Evolutionary conservation across 371 early-diverging fungal species (phyloP), one percentile per base, ranked within the genome.

Genomic region (Lichtheimia ramosa): DNA sequence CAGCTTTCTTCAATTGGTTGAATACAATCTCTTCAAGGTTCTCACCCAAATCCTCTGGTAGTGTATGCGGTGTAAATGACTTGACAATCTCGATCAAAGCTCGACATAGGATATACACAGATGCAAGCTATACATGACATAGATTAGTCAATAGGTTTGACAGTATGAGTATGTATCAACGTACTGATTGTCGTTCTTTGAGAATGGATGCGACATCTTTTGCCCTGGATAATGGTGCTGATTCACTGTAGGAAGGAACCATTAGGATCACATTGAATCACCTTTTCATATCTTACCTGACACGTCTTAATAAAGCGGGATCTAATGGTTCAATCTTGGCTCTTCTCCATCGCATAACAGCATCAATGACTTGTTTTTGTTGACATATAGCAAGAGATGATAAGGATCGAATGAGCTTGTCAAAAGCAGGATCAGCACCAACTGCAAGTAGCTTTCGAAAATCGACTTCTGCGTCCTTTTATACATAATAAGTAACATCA

Each of bases 11-110:
- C 43, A 97, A 69, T 68, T 96, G 97, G 23, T 82, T 87, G 70
- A 98, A 97, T 21, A 95, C 91, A 48, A 96, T 87, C 64, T 94
- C 94, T 70, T 97, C 98, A 27, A 97, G 74, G 54, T 91, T 90
- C 41, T 85, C 87, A 1, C 94, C 97, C n/a, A 95, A 74, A 43
- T 94, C 93, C 39, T 92, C 89, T 4, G 90, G 86, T 25, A 96
- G 59, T 0, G 89, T 83, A 24, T 87, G 86, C 6, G 88, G 78
- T 39, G 87, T 84, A 10, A 95, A 76, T 40, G 87, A 81, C 43
- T 80, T 81, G 3, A 96, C 87, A 51, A 98, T 90, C 61, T 91
- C 94, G 20, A 92, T 89, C 57, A 97, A 71, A 0, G 91, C 87
- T 0, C 96, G 84, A 61, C 95, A 93, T 42, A 96, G 74, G 43